Conservation (phyloP, 495 filamentous ascomycete genomes). For the Penicillium odoratum region DNA sequence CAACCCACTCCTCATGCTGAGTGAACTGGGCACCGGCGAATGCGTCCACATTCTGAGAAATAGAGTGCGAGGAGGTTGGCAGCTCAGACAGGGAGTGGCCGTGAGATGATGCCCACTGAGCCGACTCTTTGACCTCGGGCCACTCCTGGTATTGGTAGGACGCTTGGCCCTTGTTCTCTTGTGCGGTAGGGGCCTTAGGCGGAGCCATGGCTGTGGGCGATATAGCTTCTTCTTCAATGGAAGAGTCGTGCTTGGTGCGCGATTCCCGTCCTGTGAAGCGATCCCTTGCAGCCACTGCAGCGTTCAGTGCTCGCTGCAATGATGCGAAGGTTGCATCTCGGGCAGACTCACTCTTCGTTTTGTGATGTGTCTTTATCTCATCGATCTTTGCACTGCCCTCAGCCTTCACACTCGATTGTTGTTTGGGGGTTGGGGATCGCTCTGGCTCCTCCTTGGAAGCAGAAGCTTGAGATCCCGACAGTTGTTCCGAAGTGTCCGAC, state of each 20-base stretch:
- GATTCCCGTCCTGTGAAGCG: slow-evolving; percentile 31
- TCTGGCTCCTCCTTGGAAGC: slow-evolving; percentile 31
- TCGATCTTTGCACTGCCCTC: slow-evolving; percentile 28
- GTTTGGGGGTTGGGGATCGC: slow-evolving; percentile 36
- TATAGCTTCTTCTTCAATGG: slow-evolving; percentile 24
- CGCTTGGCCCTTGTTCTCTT: slow-evolving; percentile 20
- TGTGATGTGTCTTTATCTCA: slow-evolving; percentile 36
- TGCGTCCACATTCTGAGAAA: slow-evolving; percentile 18
- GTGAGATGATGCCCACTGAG: slow-evolving; percentile 37
- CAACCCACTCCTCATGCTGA: slow-evolving; percentile 32
- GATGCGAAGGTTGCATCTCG: slow-evolving; percentile 48
- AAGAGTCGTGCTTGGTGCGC: slow-evolving; percentile 19
- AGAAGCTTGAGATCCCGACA: slow-evolving; percentile 26
- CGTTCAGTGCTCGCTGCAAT: slow-evolving; percentile 46
- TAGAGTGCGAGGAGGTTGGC: slow-evolving; percentile 19
- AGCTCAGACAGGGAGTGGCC: slow-evolving; percentile 22
- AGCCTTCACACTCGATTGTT: slow-evolving; percentile 19
- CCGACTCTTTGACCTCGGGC: slow-evolving; percentile 32
- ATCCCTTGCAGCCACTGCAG: slow-evolving; percentile 43
- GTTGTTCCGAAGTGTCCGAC: slow-evolving; percentile 29
- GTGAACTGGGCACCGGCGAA: slow-evolving; percentile 22
- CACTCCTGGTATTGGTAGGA: slow-evolving; percentile 34
- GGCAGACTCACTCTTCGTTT: slow-evolving; percentile 44
- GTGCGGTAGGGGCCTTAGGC: slow-evolving; percentile 14
- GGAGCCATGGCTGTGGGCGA: slow-evolving; percentile 38